phyloP scores from a whole-genome alignment of 106 monocot genomes.

The Dendrobium huoshanense region DNA sequence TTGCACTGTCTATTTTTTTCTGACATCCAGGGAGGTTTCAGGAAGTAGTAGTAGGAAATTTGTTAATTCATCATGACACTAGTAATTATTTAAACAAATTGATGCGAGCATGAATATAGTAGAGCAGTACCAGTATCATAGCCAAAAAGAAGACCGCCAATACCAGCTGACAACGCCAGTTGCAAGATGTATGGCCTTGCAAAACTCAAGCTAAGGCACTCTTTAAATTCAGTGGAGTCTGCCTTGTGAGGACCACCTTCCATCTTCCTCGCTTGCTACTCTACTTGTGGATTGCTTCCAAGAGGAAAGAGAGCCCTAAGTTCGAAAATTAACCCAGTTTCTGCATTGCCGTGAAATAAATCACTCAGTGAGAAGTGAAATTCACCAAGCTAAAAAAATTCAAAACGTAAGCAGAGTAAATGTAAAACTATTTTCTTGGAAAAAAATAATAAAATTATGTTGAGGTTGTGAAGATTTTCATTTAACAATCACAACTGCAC shows the following conservation, averaged over 20 bases:
- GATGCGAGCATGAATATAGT: not conserved
- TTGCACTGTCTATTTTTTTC: not conserved
- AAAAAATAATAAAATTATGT: not conserved
- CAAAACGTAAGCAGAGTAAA: not conserved
- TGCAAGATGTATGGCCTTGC: slow-evolving; percentile 60
- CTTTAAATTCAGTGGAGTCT: slow-evolving; percentile 56
- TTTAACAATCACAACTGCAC: too few species aligned
- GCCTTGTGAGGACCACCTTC: slow-evolving; percentile 45
- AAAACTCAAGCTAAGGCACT: slow-evolving; percentile 60
- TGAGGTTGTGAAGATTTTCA: not conserved
- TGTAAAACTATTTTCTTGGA: not conserved
- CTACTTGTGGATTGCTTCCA: not conserved
- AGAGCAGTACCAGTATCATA: slow-evolving; percentile 69
- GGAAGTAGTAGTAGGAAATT: not conserved
- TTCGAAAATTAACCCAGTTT: not conserved
- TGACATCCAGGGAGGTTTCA: not conserved
- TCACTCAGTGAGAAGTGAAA: not conserved
- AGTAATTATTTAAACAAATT: not conserved
- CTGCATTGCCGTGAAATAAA: not conserved
- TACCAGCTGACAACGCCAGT: slow-evolving; percentile 74
- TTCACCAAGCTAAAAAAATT: not conserved
- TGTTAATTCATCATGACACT: not conserved
- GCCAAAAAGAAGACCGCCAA: slow-evolving; percentile 81
- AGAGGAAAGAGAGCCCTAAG: not conserved
- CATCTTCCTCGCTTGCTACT: slow-evolving; percentile 18